Evolutionary conservation across 176 grass and related monocot species (phyloP).

Genomic region (Dendrocalamus sinicus): DNA sequence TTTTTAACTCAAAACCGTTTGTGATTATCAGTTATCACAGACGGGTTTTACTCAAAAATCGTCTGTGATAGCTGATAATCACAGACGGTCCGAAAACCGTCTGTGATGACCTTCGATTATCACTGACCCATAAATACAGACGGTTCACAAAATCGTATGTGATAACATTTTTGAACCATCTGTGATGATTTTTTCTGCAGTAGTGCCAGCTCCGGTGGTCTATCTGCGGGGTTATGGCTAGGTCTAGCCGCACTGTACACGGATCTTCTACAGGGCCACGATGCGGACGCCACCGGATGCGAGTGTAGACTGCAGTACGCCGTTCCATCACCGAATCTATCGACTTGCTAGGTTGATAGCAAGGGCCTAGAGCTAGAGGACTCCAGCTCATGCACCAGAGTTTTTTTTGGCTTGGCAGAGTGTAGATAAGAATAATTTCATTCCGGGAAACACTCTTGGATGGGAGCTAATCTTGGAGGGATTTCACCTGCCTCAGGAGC

Average conservation of each 20-base stretch:
- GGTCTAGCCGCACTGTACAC: background rate
- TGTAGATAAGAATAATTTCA: constrained; percentile 41
- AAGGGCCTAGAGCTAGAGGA: constrained; percentile 19
- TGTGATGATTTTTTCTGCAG: too few species aligned
- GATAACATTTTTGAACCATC: too few species aligned
- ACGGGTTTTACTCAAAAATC: too few species aligned
- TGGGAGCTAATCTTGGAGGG: constrained; percentile 57
- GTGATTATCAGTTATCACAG: too few species aligned
- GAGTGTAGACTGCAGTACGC: background rate
- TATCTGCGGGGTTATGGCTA: background rate
- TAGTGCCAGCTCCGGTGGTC: background rate
- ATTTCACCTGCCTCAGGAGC: constrained; percentile 37
- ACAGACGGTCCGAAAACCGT: too few species aligned
- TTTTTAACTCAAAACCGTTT: too few species aligned
- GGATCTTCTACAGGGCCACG: constrained; percentile 40
- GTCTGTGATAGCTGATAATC: too few species aligned
- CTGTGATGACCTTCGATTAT: too few species aligned
- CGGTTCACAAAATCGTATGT: too few species aligned
- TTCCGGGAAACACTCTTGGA: constrained; percentile 58
- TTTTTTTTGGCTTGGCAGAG: background rate
- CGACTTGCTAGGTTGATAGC: too few species aligned
- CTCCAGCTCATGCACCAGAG: background rate
- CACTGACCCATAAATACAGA: too few species aligned
- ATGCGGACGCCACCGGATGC: constrained; percentile 27
- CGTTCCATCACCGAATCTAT: constrained; percentile 11